Conservation (phyloP, 306 rosid species). For the Begonia peltatifolia region DNA sequence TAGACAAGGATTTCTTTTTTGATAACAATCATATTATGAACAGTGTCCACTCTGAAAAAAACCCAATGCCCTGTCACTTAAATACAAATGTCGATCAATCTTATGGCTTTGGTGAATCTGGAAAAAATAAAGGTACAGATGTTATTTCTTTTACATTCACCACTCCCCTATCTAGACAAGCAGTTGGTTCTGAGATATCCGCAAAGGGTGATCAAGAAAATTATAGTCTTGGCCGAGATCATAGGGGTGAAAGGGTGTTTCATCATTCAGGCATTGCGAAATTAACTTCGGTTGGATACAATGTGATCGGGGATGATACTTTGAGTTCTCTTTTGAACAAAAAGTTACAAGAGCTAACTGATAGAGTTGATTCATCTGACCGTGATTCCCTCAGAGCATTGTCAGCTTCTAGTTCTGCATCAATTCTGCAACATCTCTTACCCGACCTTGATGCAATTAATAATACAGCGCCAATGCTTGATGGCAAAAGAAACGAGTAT, state of each 20-base stretch:
- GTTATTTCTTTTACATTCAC: constrained; percentile 94
- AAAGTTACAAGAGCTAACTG: constrained; percentile 57
- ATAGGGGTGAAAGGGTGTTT: constrained; percentile 38
- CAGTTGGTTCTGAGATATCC: constrained; percentile 38
- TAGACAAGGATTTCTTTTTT: constrained; percentile 39
- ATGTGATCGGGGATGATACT: constrained; percentile 64
- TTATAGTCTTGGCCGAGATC: constrained; percentile 32
- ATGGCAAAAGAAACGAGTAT: constrained; percentile 32
- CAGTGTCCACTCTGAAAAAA: constrained; percentile 37
- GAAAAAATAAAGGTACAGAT: constrained; percentile 63
- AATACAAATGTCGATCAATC: constrained; percentile 23
- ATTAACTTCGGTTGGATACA: constrained; percentile 56
- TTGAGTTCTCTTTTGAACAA: constrained; percentile 82
- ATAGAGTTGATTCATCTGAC: constrained; percentile 30
- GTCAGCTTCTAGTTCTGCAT: constrained; percentile 27
- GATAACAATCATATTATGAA: constrained; percentile 40
- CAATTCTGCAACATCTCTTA: constrained; percentile 17
- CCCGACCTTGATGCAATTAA: constrained; percentile 22
- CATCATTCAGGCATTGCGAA: constrained; percentile 38
- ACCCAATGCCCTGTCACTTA: constrained; percentile 33
- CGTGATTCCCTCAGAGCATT: constrained; percentile 25
- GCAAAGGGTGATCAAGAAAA: constrained; percentile 21
- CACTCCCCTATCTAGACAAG: constrained; percentile 59
- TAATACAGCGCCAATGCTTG: constrained; percentile 16
- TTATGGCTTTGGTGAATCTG: constrained; percentile 37